These are phyloP conservation scores for Sarocladium oryzae DNA, from an alignment of 2,329 filamentous ascomycete genomes.

Conservation along the genomic window DNA sequence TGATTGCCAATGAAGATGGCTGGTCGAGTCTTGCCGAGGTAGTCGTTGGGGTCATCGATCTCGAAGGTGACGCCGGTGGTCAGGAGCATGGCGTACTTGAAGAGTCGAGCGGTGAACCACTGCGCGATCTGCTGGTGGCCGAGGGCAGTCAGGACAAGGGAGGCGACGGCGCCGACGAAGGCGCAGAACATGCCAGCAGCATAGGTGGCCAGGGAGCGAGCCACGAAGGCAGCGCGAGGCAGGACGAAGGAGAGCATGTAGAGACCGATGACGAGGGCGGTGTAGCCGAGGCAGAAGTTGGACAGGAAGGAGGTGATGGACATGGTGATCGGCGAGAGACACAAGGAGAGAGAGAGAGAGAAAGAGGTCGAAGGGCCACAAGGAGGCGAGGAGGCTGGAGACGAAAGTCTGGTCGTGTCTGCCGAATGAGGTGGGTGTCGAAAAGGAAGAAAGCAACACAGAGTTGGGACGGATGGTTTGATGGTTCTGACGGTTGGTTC, in stretches of 20 bases:
- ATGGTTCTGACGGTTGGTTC: background rate
- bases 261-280: conserved; percentile 46
- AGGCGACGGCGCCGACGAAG: conserved; percentile 68
- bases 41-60: conserved; percentile 58
- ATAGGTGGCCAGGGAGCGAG: conserved; percentile 62
- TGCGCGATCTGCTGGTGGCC: conserved; percentile 74
- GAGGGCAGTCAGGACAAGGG: conserved; percentile 61
- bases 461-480: background rate
- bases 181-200: conserved; percentile 54
- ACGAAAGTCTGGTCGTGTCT: background rate
- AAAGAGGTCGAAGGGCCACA: background rate
- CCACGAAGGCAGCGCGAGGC: conserved; percentile 59
- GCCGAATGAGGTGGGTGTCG: background rate
- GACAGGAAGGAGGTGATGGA: conserved; percentile 29
- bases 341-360: background rate
- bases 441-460: background rate
- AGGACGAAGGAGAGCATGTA: conserved; percentile 55
- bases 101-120: conserved; percentile 74
- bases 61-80: conserved; percentile 74
- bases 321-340: conserved; percentile 22
- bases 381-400: background rate
- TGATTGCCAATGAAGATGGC: conserved; percentile 93
- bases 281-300: conserved; percentile 47
- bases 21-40: conserved; percentile 62
- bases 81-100: conserved; percentile 71